These are phyloP conservation scores for Camellia sinensis DNA, from an alignment of 148 eudicot genomes.

Conservation along the genomic window DNA sequence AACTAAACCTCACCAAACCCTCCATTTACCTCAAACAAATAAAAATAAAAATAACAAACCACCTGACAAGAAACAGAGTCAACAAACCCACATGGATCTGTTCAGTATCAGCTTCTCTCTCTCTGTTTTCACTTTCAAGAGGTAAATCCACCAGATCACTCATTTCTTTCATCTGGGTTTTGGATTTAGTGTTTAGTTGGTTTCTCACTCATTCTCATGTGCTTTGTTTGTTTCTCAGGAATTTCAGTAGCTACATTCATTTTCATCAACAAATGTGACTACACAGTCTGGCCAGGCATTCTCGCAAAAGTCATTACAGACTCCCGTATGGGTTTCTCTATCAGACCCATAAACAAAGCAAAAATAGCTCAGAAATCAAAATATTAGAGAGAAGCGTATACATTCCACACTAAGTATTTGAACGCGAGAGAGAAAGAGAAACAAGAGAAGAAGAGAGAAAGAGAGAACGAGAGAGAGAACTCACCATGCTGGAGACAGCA, in stretches of 20 bases:
- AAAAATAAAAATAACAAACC: not conserved
- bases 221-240: not conserved
- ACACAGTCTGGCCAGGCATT: conserved; percentile 33
- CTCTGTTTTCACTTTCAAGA: conserved; percentile 24
- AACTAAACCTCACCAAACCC: not conserved
- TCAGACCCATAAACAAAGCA: no score
- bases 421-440: no score
- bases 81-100: conserved; percentile 24
- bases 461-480: no score
- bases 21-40: not conserved
- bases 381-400: no score
- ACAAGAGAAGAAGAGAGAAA: no score
- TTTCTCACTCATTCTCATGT: no score
- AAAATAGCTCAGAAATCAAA: no score
- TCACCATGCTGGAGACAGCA: no score
- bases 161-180: not conserved
- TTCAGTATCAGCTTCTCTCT: conserved; percentile 14
- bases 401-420: no score
- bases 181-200: no score
- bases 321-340: no score
- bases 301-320: conserved; percentile 10
- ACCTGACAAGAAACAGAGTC: not conserved
- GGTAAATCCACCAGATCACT: not conserved
- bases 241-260: conserved; percentile 22
- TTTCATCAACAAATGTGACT: conserved; percentile 27